Conservation (phyloP, 139 green algal genomes). For the Deuterostichococcus epilithicus region DNA sequence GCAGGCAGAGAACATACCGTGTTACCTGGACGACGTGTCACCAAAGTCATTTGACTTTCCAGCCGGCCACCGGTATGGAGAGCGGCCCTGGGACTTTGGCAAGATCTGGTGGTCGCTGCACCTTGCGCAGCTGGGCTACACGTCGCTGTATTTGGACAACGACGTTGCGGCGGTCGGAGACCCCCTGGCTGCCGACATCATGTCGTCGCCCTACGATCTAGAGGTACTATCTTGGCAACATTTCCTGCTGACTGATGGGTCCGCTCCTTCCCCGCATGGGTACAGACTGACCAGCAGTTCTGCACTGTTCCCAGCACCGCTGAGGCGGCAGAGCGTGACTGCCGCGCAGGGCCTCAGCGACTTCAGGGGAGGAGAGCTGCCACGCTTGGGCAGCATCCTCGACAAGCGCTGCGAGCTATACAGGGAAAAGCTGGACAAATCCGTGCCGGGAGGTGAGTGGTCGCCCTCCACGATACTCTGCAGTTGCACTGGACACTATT, state of each 20-base stretch:
- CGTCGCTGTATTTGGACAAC: conserved; percentile 6
- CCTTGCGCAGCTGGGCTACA: not conserved
- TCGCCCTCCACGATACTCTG: not conserved
- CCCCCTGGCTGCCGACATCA: not conserved
- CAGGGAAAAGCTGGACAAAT: not conserved
- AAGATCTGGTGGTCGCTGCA: conserved; percentile 6
- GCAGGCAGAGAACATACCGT: not conserved
- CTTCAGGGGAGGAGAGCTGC: not conserved
- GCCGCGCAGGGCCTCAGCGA: conserved; percentile 11
- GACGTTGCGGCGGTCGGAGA: not conserved
- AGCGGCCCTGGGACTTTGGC: not conserved
- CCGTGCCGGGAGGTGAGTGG: not conserved
- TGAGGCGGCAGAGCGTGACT: too few relatives aligned
- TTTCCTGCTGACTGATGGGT: too few relatives aligned
- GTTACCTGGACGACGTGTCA: not conserved
- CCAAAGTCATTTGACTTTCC: not conserved
- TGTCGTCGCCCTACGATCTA: not conserved
- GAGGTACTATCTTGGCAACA: too few relatives aligned
- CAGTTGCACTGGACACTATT: too few relatives aligned
- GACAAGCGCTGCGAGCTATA: conserved; percentile 7
- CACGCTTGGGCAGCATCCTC: not conserved
- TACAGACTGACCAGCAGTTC: too few relatives aligned
- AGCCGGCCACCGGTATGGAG: not conserved
- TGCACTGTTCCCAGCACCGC: too few relatives aligned
- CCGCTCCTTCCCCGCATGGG: too few relatives aligned